A percentile compares a stretch with the other conserved stretches of the same genome.
Conservation (phyloP, 2,329 filamentous ascomycete species). For the Cadophora luteo-olivacea region DNA sequence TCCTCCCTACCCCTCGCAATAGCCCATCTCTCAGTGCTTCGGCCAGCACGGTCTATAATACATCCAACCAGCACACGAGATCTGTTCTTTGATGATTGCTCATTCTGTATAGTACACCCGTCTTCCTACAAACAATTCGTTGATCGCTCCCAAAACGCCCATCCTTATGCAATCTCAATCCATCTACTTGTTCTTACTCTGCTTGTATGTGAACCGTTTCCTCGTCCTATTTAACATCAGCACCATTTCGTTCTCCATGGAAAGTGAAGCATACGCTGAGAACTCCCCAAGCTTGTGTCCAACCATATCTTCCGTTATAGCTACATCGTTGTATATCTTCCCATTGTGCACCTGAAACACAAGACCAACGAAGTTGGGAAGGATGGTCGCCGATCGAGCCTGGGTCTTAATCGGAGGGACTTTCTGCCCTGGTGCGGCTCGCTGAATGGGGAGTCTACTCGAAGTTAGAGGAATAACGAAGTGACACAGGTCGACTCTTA, state of each 20-base stretch:
- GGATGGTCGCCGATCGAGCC: conserved; percentile 73
- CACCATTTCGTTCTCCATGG: not conserved
- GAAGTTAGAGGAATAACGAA: conserved; percentile 43
- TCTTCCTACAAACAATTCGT: conserved; percentile 5
- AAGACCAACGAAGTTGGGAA: conserved; percentile 75
- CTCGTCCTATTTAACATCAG: conserved; percentile 59
- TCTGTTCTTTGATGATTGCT: not conserved
- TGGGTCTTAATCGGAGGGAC: conserved; percentile 72
- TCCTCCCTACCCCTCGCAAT: not conserved
- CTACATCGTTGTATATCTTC: conserved; percentile 71
- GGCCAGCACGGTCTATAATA: not conserved
- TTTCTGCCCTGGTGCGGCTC: conserved; percentile 56
- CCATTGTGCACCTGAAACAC: conserved; percentile 77
- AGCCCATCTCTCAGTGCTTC: not conserved
- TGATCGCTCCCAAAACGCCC: conserved; percentile 30
- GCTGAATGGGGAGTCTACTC: conserved; percentile 58
- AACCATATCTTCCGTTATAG: conserved; percentile 79
- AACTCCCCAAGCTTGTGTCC: conserved; percentile 79
- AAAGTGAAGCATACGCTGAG: conserved; percentile 60
- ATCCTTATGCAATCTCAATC: conserved; percentile 6
- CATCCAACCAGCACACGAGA: not conserved
- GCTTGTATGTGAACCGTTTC: conserved; percentile 72
- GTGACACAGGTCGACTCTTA: conserved; percentile 50
- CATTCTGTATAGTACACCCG: conserved; percentile 10
- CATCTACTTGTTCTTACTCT: conserved; percentile 68